Conservation (phyloP, 148 eudicot species). For the Nepenthes mirabilis region DNA sequence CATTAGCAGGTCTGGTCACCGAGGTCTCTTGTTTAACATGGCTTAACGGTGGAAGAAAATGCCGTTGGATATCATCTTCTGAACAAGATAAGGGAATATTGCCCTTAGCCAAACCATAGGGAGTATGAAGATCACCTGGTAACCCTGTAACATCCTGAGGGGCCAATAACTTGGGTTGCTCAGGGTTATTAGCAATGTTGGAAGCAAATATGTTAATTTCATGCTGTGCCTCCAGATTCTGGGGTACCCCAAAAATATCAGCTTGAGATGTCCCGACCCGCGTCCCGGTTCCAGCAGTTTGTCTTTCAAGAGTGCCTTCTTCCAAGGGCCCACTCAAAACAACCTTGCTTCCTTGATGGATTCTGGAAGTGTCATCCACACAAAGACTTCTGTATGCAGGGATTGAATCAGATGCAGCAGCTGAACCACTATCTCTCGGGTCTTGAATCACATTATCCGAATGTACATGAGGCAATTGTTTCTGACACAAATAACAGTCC, state of each 20-base stretch:
- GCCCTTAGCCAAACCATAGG: slow-evolving; percentile 13
- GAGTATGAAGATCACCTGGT: slow-evolving; percentile 21
- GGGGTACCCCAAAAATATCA: slow-evolving; percentile 13
- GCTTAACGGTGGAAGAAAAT: slow-evolving; percentile 20
- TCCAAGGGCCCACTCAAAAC: slow-evolving; percentile 13
- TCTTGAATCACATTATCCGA: slow-evolving; percentile 67
- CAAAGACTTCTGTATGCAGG: slow-evolving; percentile 44
- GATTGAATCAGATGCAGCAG: slow-evolving; percentile 28
- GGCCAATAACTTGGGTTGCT: slow-evolving; percentile 14
- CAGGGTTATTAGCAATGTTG: slow-evolving; percentile 1
- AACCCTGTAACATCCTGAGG: slow-evolving; percentile 30
- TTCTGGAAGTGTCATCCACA: slow-evolving; percentile 30
- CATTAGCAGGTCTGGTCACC: slow-evolving; percentile 23
- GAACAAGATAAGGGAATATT: slow-evolving; percentile 21
- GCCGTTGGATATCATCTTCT: slow-evolving; percentile 24
- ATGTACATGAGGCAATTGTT: slow-evolving; percentile 88
- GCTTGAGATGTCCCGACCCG: slow-evolving; percentile 2
- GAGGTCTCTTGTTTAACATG: slow-evolving; percentile 29
- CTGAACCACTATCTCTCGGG: slow-evolving; percentile 31
- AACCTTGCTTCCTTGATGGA: slow-evolving; percentile 21
- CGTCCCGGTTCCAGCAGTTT: slow-evolving; percentile 9
- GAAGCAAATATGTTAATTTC: slow-evolving; percentile 14
- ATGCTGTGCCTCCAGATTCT: slow-evolving; percentile 18
- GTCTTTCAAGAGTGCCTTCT: slow-evolving; percentile 14
- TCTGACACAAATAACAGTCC: slow-evolving; percentile 77